Percentiles rank a stretch among this genome's conserved stretches.
phyloP scores from a whole-genome alignment of 768 basidiomycete species.

The Suillus alpinus region DNA sequence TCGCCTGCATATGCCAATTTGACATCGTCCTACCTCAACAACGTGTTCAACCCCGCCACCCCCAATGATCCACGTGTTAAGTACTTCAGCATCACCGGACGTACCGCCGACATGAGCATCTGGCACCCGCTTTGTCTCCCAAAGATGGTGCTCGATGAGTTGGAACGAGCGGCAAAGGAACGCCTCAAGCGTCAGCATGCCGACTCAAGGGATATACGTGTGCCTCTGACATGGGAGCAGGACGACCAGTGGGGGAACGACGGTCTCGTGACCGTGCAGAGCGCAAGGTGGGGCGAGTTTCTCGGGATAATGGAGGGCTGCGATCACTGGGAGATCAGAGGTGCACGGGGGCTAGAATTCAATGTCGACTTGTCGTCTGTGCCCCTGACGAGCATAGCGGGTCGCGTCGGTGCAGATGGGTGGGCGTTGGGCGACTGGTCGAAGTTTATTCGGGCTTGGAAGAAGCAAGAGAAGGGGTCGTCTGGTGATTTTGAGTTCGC shows the following conservation, averaged over 20 bases:
- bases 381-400: constrained; percentile 37
- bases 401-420: constrained; percentile 39
- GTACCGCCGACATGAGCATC: constrained; percentile 60
- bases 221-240: constrained; percentile 41
- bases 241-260: constrained; percentile 81
- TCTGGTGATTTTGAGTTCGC: constrained; percentile 32
- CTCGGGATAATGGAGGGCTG: constrained; percentile 84
- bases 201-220: constrained; percentile 12
- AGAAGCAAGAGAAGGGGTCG: constrained; percentile 47
- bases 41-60: constrained; percentile 78
- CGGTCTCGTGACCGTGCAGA: constrained; percentile 87
- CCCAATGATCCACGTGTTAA: constrained; percentile 80
- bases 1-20: constrained; percentile 96
- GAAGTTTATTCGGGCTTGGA: constrained; percentile 60
- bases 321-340: constrained; percentile 97
- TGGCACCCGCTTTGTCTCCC: constrained; percentile 98
- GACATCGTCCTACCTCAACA: constrained; percentile 77
- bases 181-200: constrained; percentile 39
- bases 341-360: constrained; percentile 75
- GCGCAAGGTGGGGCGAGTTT: constrained; percentile 95
- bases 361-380: constrained; percentile 57
- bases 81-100: constrained; percentile 89
- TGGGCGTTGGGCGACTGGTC: constrained; percentile 56
- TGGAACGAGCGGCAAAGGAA: constrained; percentile 60
- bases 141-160: constrained; percentile 88